Evolutionary conservation across 225 moss, liverwort and hornwort species (phyloP).

Genomic region (Polytrichum commune): DNA sequence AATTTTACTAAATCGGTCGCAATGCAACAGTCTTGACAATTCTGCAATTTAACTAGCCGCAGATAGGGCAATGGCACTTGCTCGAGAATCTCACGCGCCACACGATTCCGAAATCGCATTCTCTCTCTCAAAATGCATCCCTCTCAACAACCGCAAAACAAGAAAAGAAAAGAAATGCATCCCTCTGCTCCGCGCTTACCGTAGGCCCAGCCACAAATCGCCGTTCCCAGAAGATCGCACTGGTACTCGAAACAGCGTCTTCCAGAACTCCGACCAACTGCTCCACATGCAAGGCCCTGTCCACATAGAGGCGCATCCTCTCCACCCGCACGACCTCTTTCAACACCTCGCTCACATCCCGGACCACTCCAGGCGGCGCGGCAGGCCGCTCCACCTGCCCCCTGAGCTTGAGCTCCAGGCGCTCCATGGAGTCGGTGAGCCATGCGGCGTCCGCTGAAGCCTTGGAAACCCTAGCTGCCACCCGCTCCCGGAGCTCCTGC

Average conservation of each 20-base stretch:
- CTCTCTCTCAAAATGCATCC: neutral
- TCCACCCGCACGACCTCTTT: slow-evolving; percentile 75
- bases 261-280: slow-evolving; percentile 84
- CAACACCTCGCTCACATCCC: slow-evolving; percentile 52
- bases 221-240: slow-evolving; percentile 37
- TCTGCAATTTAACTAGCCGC: no score
- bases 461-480: slow-evolving; percentile 27
- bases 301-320: slow-evolving; percentile 61
- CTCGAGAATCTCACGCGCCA: no score
- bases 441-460: slow-evolving; percentile 20
- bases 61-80: no score
- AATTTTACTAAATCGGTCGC: slow-evolving; percentile 44
- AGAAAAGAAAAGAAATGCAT: neutral
- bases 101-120: neutral
- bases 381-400: slow-evolving; percentile 15
- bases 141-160: neutral
- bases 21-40: no score
- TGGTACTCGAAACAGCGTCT: slow-evolving; percentile 50
- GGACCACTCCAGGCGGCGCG: slow-evolving; percentile 30
- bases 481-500: slow-evolving; percentile 25
- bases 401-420: slow-evolving; percentile 17
- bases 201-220: slow-evolving; percentile 44
- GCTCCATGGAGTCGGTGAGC: slow-evolving; percentile 21
- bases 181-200: neutral
- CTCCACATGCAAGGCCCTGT: slow-evolving; percentile 73